These are phyloP conservation scores for Castanea crenata DNA, from an alignment of 306 rosid genomes.

Conservation along the genomic window DNA sequence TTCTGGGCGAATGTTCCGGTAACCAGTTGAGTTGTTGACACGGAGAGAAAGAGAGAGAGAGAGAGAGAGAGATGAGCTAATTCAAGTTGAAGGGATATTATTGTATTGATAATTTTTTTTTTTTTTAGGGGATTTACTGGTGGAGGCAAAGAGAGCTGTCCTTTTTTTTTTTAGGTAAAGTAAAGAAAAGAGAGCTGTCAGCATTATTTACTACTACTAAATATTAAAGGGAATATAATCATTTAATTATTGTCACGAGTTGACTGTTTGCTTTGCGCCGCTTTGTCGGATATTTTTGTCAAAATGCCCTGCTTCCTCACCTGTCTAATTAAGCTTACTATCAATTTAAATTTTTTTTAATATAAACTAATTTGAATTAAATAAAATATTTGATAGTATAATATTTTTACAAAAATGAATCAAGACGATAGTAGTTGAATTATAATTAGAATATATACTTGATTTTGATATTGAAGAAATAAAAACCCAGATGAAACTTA, in stretches of 20 bases:
- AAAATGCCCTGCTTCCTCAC: not conserved
- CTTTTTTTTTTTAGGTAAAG: no score
- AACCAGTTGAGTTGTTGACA: not conserved
- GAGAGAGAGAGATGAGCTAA: not conserved
- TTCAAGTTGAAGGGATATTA: not conserved
- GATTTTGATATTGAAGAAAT: no score
- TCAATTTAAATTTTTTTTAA: no score
- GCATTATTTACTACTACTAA: no score
- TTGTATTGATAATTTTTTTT: not conserved
- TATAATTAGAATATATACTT: no score
- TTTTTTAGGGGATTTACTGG: not conserved
- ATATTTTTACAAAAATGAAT: no score
- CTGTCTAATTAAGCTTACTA: no score
- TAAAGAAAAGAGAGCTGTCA: not conserved
- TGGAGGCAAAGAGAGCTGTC: not conserved
- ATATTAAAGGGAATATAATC: no score
- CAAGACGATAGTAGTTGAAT: no score
- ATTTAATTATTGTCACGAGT: not conserved
- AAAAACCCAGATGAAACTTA: no score
- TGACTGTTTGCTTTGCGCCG: not conserved
- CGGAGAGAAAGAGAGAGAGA: not conserved
- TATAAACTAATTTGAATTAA: no score
- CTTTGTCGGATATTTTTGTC: not conserved
- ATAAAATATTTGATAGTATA: no score
- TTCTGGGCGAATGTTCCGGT: not conserved